phyloP scores from a whole-genome alignment of 2,329 filamentous ascomycete species.

The Thelonectria olida region DNA sequence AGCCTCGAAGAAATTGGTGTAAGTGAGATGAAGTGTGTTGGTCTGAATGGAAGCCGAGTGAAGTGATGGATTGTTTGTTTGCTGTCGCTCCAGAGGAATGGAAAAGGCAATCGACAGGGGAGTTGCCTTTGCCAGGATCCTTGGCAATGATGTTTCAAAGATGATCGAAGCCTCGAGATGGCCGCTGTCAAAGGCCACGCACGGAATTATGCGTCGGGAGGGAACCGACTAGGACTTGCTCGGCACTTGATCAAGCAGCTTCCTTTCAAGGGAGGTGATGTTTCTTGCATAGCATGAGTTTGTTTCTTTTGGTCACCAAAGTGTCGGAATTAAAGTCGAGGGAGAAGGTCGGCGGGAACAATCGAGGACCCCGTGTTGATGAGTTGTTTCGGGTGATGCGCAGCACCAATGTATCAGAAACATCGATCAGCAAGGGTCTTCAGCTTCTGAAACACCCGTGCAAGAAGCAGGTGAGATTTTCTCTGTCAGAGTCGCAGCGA shows the following conservation, averaged over 20 bases:
- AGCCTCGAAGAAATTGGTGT: not conserved
- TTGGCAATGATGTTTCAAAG: not conserved
- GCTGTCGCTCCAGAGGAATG: not conserved
- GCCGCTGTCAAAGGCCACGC: not conserved
- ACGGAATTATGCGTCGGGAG: not conserved
- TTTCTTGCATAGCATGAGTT: not conserved
- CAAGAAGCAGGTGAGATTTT: not conserved
- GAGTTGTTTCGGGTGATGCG: not conserved
- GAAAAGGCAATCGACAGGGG: not conserved
- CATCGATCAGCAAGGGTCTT: constrained; percentile 1
- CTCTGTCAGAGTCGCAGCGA: not conserved
- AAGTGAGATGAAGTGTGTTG: not conserved
- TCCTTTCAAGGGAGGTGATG: not conserved
- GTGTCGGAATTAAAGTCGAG: not conserved
- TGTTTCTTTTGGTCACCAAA: not conserved
- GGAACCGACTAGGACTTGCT: not conserved
- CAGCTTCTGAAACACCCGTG: constrained; percentile 8
- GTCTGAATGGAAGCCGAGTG: not conserved
- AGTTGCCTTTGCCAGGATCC: not conserved
- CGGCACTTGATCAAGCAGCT: not conserved
- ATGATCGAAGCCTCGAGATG: not conserved
- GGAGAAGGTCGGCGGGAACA: not conserved
- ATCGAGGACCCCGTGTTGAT: not conserved
- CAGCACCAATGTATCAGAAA: constrained; percentile 20
- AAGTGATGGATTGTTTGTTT: not conserved